Conservation (phyloP, 805 yeast species). For the Candida caryicola region DNA sequence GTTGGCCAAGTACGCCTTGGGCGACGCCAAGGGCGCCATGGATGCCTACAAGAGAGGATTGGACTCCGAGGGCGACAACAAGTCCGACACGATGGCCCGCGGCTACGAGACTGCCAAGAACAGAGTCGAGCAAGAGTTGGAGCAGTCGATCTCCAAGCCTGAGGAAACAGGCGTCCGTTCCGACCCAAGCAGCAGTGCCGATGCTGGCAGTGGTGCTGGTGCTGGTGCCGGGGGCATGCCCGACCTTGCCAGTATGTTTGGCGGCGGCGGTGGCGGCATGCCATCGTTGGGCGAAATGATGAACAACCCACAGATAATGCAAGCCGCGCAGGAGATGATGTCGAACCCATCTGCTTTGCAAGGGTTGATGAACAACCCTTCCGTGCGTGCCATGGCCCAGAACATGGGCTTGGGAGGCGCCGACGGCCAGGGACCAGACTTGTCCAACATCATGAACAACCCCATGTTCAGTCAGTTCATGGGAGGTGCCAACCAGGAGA, state of each 20-base stretch:
- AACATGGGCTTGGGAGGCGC: constrained; percentile 67
- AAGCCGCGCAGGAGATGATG: constrained; percentile 87
- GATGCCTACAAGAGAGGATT: constrained; percentile 88
- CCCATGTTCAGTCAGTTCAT: constrained; percentile 71
- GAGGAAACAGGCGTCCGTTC: constrained; percentile 24
- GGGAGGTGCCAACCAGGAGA: constrained; percentile 39
- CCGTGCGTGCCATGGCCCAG: constrained; percentile 79
- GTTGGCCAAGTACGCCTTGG: constrained; percentile 88
- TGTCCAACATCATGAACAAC: constrained; percentile 74
- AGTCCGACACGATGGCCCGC: constrained; percentile 85
- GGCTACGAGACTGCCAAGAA: constrained; percentile 93
- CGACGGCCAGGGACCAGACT: constrained; percentile 45
- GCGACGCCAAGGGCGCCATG: constrained; percentile 86
- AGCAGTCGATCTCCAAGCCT: constrained; percentile 32
- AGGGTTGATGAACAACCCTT: constrained; percentile 76
- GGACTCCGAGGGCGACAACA: constrained; percentile 79
- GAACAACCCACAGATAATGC: constrained; percentile 89
- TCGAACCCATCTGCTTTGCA: constrained; percentile 74
- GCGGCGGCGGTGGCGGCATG: constrained; percentile 68
- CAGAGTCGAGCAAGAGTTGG: constrained; percentile 76
- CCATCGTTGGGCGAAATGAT: constrained; percentile 66
- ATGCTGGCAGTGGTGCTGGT: constrained; percentile 40
- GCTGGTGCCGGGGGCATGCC: constrained; percentile 62
- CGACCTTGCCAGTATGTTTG: constrained; percentile 69
- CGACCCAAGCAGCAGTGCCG: constrained; percentile 25